Evolutionary conservation across 495 filamentous ascomycete species (phyloP).

Genomic region (Tuber umbilicatum): DNA sequence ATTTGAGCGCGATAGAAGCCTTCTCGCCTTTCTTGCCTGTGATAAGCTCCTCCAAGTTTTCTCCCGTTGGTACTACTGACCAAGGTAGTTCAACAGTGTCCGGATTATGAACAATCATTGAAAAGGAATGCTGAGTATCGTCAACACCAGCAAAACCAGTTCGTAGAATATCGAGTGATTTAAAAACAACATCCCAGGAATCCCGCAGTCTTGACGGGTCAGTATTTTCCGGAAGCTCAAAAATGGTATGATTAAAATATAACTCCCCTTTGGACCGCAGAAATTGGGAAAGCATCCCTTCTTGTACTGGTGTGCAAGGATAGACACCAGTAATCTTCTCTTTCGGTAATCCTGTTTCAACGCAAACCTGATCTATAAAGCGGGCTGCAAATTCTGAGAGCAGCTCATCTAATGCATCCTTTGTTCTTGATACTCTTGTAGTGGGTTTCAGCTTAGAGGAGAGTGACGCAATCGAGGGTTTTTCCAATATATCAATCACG

Average conservation of each 20-base stretch:
- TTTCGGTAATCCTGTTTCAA: slow-evolving; percentile 21
- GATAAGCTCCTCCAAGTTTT: slow-evolving; percentile 6
- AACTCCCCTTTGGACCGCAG: slow-evolving; percentile 50
- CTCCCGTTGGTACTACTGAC: slow-evolving; percentile 35
- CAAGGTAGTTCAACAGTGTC: slow-evolving; percentile 45
- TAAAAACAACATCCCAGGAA: slow-evolving; percentile 55
- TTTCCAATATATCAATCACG: slow-evolving; percentile 63
- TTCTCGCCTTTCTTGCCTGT: slow-evolving; percentile 25
- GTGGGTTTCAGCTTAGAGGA: background rate
- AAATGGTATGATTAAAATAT: slow-evolving; percentile 58
- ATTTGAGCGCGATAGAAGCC: slow-evolving; percentile 33
- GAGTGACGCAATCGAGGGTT: background rate
- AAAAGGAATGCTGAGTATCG: slow-evolving; percentile 54
- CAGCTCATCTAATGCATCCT: background rate
- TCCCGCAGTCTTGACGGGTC: slow-evolving; percentile 46
- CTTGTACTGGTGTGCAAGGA: slow-evolving; percentile 61
- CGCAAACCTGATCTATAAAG: slow-evolving; percentile 16
- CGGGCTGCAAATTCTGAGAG: slow-evolving; percentile 14
- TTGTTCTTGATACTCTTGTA: background rate
- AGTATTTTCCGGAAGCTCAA: slow-evolving; percentile 45
- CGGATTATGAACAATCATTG: slow-evolving; percentile 56
- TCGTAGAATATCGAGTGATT: slow-evolving; percentile 60
- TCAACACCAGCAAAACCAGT: slow-evolving; percentile 60
- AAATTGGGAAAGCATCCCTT: slow-evolving; percentile 58
- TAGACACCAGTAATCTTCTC: slow-evolving; percentile 43